These are phyloP conservation scores for Kingdonia uniflora DNA, from an alignment of 164 flowering plant species.

Conservation along the genomic window DNA sequence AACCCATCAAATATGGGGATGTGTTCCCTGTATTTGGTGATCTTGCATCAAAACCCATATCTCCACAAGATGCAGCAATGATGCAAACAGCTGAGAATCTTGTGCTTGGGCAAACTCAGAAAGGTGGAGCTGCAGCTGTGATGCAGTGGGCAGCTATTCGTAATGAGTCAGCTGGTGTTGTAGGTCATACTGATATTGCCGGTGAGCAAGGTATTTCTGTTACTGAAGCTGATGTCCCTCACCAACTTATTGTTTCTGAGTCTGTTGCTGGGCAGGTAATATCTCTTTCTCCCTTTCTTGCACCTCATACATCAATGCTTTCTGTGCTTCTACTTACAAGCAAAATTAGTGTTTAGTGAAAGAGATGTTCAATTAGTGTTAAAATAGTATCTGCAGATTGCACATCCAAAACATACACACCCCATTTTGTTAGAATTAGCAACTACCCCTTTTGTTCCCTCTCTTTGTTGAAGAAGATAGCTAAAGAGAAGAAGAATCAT, in stretches of 20 bases:
- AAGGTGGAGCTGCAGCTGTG: slow-evolving; percentile 1
- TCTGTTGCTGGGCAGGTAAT: slow-evolving; percentile 1
- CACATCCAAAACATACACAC: no score
- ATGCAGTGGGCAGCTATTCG: background rate
- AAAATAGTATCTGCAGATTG: no score
- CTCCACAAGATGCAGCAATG: slow-evolving; percentile 24
- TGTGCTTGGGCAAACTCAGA: background rate
- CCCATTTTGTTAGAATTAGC: no score
- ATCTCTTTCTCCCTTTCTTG: background rate
- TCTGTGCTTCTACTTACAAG: no score
- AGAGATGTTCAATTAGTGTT: no score
- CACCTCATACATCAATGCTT: no score
- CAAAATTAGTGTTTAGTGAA: no score
- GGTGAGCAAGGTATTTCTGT: slow-evolving; percentile 21
- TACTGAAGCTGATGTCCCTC: slow-evolving; percentile 23
- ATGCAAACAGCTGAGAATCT: slow-evolving; percentile 3
- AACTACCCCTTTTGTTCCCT: no score
- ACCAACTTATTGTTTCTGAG: slow-evolving; percentile 29
- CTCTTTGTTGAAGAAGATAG: no score
- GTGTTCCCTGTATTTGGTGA: slow-evolving; percentile 1
- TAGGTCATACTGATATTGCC: slow-evolving; percentile 1
- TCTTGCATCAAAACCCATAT: slow-evolving; percentile 25
- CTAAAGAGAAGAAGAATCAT: no score
- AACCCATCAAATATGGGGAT: slow-evolving; percentile 2
- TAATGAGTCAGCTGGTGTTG: background rate